Percentiles rank a stretch among this genome's conserved stretches.
These are phyloP conservation scores for Phoma sp. DNA, from an alignment of 2,329 filamentous ascomycete genomes.

Conservation along the genomic window DNA sequence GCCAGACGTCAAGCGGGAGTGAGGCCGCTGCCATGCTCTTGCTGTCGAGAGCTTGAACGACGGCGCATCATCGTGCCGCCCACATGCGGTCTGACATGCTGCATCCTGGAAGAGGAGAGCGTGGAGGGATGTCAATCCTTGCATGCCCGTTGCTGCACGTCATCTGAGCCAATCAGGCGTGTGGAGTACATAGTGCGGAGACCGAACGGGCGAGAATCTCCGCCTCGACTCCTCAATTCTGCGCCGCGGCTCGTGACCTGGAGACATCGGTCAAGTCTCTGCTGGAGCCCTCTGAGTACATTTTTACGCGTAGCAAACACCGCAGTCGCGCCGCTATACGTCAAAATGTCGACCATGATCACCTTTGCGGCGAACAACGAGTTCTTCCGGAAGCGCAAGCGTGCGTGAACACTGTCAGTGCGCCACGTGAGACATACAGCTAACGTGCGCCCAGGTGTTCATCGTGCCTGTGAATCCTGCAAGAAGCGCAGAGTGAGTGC, in stretches of 20 bases:
- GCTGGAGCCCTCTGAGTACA: constrained; percentile 19
- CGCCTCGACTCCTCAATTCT: constrained; percentile 20
- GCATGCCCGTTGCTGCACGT: constrained; percentile 7
- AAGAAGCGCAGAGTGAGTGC: constrained; percentile 51
- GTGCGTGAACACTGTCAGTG: constrained; percentile 33
- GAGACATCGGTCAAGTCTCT: constrained; percentile 23
- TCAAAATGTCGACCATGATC: constrained; percentile 50
- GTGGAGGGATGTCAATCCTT: constrained; percentile 13
- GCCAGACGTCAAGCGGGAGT: constrained; percentile 27
- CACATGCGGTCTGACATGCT: constrained; percentile 6
- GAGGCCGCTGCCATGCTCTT: constrained; percentile 7
- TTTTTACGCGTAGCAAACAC: constrained; percentile 12
- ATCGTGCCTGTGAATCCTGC: constrained; percentile 53
- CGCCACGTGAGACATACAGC: constrained; percentile 26
- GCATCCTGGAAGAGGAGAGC: not conserved
- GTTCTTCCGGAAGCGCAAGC: constrained; percentile 53
- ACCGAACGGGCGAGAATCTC: constrained; percentile 11
- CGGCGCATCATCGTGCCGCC: constrained; percentile 6
- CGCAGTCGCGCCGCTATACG: constrained; percentile 13
- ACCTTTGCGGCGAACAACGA: constrained; percentile 55
- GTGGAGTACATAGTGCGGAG: constrained; percentile 16
- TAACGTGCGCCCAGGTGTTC: constrained; percentile 44
- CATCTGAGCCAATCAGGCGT: constrained; percentile 13
- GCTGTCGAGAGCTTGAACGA: not conserved
- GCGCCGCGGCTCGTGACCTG: constrained; percentile 30